Percentiles rank a stretch among this genome's conserved stretches.
These are phyloP conservation scores for Boletus subluridellus DNA, from an alignment of 1,284 basidiomycete genomes.

Conservation along the genomic window DNA sequence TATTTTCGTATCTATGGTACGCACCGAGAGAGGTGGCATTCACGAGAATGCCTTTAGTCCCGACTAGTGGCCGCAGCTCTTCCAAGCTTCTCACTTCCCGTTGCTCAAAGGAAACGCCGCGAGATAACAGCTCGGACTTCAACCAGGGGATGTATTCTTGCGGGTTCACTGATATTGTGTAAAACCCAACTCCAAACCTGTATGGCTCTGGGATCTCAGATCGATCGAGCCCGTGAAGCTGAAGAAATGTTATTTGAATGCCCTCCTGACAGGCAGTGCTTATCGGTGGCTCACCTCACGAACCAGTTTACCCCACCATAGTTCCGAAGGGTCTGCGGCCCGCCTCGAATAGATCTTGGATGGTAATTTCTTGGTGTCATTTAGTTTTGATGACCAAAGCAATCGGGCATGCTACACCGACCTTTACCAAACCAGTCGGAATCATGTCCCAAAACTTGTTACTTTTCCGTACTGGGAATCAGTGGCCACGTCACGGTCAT, in stretches of 20 bases:
- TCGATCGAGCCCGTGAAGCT: constrained; percentile 41
- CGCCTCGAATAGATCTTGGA: constrained; percentile 40
- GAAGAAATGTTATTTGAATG: not conserved
- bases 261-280: not conserved
- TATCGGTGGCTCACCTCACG: constrained; percentile 40
- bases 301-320: constrained; percentile 54
- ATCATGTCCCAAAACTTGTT: constrained; percentile 50
- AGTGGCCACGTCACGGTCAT: not conserved
- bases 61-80: constrained; percentile 40
- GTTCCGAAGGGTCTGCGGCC: constrained; percentile 28
- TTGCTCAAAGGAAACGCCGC: constrained; percentile 34
- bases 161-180: constrained; percentile 49
- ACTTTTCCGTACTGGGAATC: constrained; percentile 28
- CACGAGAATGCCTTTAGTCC: constrained; percentile 39
- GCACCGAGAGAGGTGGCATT: constrained; percentile 51
- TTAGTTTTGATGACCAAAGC: constrained; percentile 7
- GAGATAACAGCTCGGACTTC: constrained; percentile 37
- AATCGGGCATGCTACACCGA: constrained; percentile 22
- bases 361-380: constrained; percentile 41
- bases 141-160: constrained; percentile 49
- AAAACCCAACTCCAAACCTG: constrained; percentile 41
- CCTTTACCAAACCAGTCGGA: constrained; percentile 45
- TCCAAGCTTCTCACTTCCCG: constrained; percentile 38
- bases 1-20: constrained; percentile 5
- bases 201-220: constrained; percentile 37